Evolutionary conservation across 805 yeast genomes (phyloP).

Genomic region (Candida pini): DNA sequence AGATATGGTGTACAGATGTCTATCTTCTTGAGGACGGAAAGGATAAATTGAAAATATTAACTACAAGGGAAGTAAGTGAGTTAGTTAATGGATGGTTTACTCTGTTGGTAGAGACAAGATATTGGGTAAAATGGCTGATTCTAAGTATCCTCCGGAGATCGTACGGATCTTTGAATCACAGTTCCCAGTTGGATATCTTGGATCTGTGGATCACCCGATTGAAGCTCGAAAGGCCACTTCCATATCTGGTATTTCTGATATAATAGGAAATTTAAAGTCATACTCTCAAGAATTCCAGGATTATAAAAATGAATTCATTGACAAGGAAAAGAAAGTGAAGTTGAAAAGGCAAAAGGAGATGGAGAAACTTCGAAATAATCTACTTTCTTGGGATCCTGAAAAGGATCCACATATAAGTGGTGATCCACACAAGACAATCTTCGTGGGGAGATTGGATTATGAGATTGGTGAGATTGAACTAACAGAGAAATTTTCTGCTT

Average conservation of each 20-base stretch:
- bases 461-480: conserved; percentile 61
- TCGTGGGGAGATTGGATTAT: conserved; percentile 69
- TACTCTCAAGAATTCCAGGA: conserved; percentile 26
- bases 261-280: conserved; percentile 20
- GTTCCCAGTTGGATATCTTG: conserved; percentile 46
- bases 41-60: too few relatives aligned
- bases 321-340: conserved; percentile 23
- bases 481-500: conserved; percentile 52
- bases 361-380: conserved; percentile 30
- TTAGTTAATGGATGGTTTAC: not conserved
- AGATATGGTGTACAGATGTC: conserved; percentile 3
- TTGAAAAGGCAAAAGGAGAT: conserved; percentile 16
- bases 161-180: conserved; percentile 52
- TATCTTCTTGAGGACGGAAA: not conserved
- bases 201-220: conserved; percentile 45
- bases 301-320: conserved; percentile 11
- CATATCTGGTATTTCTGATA: conserved; percentile 41
- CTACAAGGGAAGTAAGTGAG: not conserved
- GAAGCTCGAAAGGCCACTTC: conserved; percentile 40
- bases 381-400: conserved; percentile 47
- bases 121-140: conserved; percentile 10
- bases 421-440: conserved; percentile 76
- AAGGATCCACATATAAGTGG: conserved; percentile 52
- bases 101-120: not conserved
- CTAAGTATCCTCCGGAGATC: conserved; percentile 27